Evolutionary conservation across 352 stramenopile species (phyloP), one percentile per base, ranked within the genome.

Genomic region (Elongisporangium undulatum): DNA sequence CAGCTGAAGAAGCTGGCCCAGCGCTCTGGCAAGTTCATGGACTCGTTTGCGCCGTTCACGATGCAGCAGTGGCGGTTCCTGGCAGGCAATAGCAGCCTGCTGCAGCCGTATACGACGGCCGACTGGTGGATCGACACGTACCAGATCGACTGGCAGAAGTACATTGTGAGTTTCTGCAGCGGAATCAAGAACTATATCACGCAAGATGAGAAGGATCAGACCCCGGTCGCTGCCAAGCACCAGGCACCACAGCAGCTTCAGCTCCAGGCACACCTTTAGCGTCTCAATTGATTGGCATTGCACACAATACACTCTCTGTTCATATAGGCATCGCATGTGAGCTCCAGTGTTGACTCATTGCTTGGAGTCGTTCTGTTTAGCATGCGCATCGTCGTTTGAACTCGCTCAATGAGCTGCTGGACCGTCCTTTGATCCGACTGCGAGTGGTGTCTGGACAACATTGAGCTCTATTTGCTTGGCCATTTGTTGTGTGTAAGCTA

Each of bases 11-110:
- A 79, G 53, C 76, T 95, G 23, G 90, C 83, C 21, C 90, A 78
- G 81, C 78, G 82, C 9, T 79, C 81, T 13, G 80, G 83, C 0
- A 88, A 73, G 13, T 68, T 95, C 5, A 81, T 93, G 15, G 82
- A 90, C 56, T 55, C 91, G 3, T 96, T 94, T 62, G 91, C 92
- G 69, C 84, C 85, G 1, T 96, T 96, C 38, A 96, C 87, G 3
- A 73, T 92, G 61, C 92, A 89, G 64, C 77, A 96, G 56, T 96
- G 85, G 82, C 74, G 90, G 48, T 96, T 94, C 50, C 60, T 58
- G 22, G 76, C 79, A 3, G 79, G 90, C 48, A 74, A 75, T 19
- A 69, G 87, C 53, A 61, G 65, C 8, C 58, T 56, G 2, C 59
- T 90, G 1, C 55, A 57, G 16, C 53, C 61, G 3, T 77, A 63